These are phyloP conservation scores for Cercospora zeina DNA, from an alignment of 2,329 filamentous ascomycete species.

Conservation along the genomic window DNA sequence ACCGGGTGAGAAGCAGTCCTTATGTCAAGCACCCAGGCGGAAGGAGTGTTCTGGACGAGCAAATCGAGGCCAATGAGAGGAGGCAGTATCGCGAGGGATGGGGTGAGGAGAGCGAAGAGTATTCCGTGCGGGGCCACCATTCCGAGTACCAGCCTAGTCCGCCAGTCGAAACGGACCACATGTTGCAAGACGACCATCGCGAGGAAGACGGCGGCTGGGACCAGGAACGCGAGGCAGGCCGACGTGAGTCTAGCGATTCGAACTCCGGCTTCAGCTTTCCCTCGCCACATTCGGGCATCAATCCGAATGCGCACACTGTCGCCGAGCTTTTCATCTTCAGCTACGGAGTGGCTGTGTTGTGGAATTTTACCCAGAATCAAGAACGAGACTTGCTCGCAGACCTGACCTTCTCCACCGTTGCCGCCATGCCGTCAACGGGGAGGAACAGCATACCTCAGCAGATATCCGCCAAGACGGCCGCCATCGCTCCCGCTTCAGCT, in stretches of 20 bases:
- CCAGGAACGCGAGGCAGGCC: constrained; percentile 24
- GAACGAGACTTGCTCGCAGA: constrained; percentile 96
- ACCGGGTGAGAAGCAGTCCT: constrained; percentile 83
- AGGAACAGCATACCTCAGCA: constrained; percentile 24
- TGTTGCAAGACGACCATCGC: constrained; percentile 19
- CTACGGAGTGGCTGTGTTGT: constrained; percentile 96
- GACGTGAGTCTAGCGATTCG: constrained; percentile 33
- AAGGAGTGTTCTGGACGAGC: constrained; percentile 87
- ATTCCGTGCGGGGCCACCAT: constrained; percentile 38
- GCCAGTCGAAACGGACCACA: constrained; percentile 22
- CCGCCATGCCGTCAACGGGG: constrained; percentile 24
- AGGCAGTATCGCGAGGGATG: constrained; percentile 90
- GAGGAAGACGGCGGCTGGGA: constrained; percentile 25
- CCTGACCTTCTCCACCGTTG: constrained; percentile 70
- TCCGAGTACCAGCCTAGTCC: constrained; percentile 24
- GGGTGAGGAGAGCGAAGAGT: constrained; percentile 76
- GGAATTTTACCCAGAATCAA: constrained; percentile 96
- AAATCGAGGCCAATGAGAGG: constrained; percentile 90
- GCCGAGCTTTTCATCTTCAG: constrained; percentile 97
- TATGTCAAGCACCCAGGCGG: constrained; percentile 90
- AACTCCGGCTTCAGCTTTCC: constrained; percentile 47
- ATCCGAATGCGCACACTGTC: constrained; percentile 72
- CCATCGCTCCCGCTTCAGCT: constrained; percentile 45
- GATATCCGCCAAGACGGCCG: constrained; percentile 34
- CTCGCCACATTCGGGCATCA: constrained; percentile 57